Conservation (phyloP, 768 basidiomycete genomes). For the Tephrocybe sp. region DNA sequence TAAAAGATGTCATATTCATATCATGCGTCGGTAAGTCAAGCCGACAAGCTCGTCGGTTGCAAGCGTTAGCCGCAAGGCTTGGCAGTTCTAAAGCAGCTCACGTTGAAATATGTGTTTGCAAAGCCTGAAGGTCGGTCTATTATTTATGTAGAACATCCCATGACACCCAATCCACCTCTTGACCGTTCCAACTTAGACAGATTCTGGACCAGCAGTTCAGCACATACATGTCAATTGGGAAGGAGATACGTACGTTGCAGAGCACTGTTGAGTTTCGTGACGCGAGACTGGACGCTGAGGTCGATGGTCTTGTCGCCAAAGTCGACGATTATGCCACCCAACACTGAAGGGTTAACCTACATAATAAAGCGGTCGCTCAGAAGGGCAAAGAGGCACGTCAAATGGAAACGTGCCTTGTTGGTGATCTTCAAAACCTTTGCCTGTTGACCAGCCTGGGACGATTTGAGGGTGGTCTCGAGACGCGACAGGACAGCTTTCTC, state of each 20-base stretch:
- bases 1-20: neutral
- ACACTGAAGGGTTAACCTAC: slow-evolving; percentile 87
- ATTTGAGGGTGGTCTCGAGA: slow-evolving; percentile 85
- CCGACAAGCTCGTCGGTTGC: neutral
- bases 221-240: neutral
- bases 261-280: slow-evolving; percentile 91
- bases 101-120: neutral
- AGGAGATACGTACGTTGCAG: slow-evolving; percentile 66
- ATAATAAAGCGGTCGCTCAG: slow-evolving; percentile 9
- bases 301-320: slow-evolving; percentile 99
- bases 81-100: slow-evolving; percentile 1
- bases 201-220: slow-evolving; percentile 26
- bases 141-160: slow-evolving; percentile 15
- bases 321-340: slow-evolving; percentile 94
- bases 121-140: slow-evolving; percentile 15
- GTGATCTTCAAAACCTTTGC: slow-evolving; percentile 87
- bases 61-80: neutral
- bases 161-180: slow-evolving; percentile 3
- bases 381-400: neutral
- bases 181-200: slow-evolving; percentile 30
- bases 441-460: slow-evolving; percentile 79
- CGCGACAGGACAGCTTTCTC: slow-evolving; percentile 72
- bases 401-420: slow-evolving; percentile 71
- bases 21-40: neutral
- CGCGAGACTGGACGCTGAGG: slow-evolving; percentile 89